Evolutionary conservation across 2,329 filamentous ascomycete genomes (phyloP).

Genomic region (Microascus cirrosus): DNA sequence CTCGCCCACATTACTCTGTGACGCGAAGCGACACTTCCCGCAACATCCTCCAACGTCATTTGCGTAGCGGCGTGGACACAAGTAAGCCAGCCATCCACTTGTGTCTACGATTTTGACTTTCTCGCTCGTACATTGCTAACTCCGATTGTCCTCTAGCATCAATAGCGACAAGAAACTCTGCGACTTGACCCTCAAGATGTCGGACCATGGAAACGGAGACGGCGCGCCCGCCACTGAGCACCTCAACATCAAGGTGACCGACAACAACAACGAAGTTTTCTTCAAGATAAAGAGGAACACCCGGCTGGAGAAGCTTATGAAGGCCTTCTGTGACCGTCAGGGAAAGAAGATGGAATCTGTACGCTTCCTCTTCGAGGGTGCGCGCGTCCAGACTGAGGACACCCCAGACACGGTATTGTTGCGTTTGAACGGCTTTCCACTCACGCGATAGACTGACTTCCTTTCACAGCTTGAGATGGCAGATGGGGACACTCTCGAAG

Average conservation of each 20-base stretch:
- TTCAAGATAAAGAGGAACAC: conserved; percentile 99
- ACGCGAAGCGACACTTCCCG: neutral
- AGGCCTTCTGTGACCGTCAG: conserved; percentile 92
- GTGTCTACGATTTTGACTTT: neutral
- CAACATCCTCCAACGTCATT: neutral
- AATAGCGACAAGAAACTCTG: neutral
- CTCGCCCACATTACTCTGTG: neutral
- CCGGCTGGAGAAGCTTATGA: conserved; percentile 95
- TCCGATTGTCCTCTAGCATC: neutral
- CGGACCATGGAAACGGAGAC: conserved; percentile 33
- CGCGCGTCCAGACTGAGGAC: conserved; percentile 77
- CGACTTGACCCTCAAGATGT: conserved; percentile 25
- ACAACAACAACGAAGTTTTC: conserved; percentile 99
- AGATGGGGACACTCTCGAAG: conserved; percentile 91
- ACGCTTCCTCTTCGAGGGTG: conserved; percentile 93
- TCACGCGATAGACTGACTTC: conserved; percentile 2
- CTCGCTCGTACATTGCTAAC: neutral
- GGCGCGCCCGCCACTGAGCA: conserved; percentile 56
- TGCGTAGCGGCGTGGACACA: neutral
- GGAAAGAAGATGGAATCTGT: conserved; percentile 79
- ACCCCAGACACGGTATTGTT: conserved; percentile 79
- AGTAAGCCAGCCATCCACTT: neutral
- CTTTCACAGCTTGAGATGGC: conserved; percentile 76
- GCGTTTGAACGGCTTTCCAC: neutral
- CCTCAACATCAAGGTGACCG: conserved; percentile 97